Percentiles rank a stretch among this genome's conserved stretches.
Evolutionary conservation across 768 basidiomycete genomes (phyloP).

Genomic region (Suillus ampliporus): DNA sequence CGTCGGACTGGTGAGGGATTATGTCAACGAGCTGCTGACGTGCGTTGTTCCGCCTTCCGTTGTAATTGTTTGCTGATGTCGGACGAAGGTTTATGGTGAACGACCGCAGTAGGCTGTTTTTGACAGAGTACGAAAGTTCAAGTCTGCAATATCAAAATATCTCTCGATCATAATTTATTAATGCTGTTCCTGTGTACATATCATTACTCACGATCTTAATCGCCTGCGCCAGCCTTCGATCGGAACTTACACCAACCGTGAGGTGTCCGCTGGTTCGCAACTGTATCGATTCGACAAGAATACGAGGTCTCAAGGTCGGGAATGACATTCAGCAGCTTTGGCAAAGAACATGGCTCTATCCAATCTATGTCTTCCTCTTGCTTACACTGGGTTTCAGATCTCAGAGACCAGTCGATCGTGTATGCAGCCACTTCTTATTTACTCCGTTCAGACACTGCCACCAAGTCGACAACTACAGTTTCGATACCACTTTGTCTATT

Average conservation of each 20-base stretch:
- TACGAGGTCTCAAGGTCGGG: neutral
- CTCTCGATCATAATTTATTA: slow-evolving; percentile 62
- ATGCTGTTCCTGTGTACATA: slow-evolving; percentile 1
- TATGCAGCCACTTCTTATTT: neutral
- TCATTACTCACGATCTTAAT: slow-evolving; percentile 1
- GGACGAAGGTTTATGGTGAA: slow-evolving; percentile 74
- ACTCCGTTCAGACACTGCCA: neutral
- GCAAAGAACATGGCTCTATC: neutral
- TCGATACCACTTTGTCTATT: too few species aligned
- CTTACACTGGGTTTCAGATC: neutral
- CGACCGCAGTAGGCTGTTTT: slow-evolving; percentile 76
- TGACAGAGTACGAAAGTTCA: slow-evolving; percentile 78
- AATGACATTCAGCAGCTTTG: too few species aligned
- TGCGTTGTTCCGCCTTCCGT: slow-evolving; percentile 41
- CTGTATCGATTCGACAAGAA: neutral
- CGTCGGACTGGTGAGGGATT: slow-evolving; percentile 81
- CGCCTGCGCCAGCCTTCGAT: neutral
- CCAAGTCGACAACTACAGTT: neutral
- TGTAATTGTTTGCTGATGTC: neutral
- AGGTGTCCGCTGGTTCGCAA: neutral
- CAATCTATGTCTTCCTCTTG: neutral
- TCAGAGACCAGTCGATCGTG: neutral
- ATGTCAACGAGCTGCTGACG: slow-evolving; percentile 87
- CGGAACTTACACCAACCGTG: neutral
- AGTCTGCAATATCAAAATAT: slow-evolving; percentile 82